Conservation (phyloP, 108 stramenopile species). For the Conticribra guillardii region DNA sequence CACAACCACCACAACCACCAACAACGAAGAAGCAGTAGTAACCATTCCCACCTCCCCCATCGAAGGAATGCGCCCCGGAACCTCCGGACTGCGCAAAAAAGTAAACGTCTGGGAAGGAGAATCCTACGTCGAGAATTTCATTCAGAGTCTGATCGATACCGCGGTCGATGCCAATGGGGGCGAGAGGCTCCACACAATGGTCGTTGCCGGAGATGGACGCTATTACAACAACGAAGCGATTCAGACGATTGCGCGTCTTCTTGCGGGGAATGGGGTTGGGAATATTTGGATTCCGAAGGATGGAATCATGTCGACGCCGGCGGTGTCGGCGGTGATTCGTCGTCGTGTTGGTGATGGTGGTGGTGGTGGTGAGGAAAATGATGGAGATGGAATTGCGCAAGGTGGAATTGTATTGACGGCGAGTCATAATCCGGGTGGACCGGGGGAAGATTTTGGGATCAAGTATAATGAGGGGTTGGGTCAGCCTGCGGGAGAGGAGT, state of each 20-base stretch:
- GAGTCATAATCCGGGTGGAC: conserved; percentile 99
- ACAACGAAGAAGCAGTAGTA: conserved; percentile 7
- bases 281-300: conserved; percentile 90
- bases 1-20: background rate
- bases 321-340: conserved; percentile 90
- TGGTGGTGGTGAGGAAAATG: conserved; percentile 28
- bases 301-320: conserved; percentile 96
- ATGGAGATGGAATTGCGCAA: conserved; percentile 75
- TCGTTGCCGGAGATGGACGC: conserved; percentile 90
- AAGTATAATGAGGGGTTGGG: conserved; percentile 97
- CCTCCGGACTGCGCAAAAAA: conserved; percentile 97
- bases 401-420: conserved; percentile 97
- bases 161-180: conserved; percentile 72
- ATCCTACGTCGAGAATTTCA: conserved; percentile 97
- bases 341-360: conserved; percentile 35
- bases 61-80: conserved; percentile 89
- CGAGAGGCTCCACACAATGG: conserved; percentile 83
- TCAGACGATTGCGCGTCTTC: conserved; percentile 87
- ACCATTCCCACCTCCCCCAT: conserved; percentile 71
- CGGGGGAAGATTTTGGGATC: conserved; percentile 97
- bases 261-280: conserved; percentile 89
- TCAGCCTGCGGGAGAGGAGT: conserved; percentile 95
- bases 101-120: conserved; percentile 88
- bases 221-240: conserved; percentile 96
- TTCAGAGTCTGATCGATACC: conserved; percentile 94